Percentiles rank a stretch among this genome's conserved stretches.
Conservation (phyloP, 163 green algal genomes). For the Trebouxiophyceae sp. region DNA sequence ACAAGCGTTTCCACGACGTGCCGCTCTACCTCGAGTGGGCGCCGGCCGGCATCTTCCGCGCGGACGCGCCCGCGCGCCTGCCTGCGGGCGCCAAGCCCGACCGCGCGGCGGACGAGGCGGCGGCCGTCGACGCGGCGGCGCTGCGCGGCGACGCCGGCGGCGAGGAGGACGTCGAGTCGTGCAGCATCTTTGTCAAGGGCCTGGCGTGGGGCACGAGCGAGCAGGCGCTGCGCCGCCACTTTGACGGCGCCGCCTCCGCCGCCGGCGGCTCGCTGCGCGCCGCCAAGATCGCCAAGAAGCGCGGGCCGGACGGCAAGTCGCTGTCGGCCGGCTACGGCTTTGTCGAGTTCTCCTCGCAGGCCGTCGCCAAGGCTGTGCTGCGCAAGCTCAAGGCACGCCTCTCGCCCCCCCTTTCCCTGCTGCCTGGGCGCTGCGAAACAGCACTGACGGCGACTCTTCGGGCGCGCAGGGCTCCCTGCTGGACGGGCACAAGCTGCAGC, state of each 20-base stretch:
- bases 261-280: constrained; percentile 36
- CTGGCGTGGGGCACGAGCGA: constrained; percentile 67
- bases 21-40: constrained; percentile 98
- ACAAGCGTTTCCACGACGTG: constrained; percentile 89
- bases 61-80: background rate
- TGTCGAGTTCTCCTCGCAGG: constrained; percentile 73
- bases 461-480: constrained; percentile 65
- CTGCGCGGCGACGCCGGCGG: constrained; percentile 22
- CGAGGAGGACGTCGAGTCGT: constrained; percentile 34
- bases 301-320: constrained; percentile 38
- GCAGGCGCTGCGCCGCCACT: constrained; percentile 56
- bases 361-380: constrained; percentile 53
- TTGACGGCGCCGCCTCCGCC: constrained; percentile 40
- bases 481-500: constrained; percentile 83
- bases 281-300: constrained; percentile 52
- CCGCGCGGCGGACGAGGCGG: background rate
- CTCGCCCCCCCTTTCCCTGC: too few relatives aligned
- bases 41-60: constrained; percentile 66
- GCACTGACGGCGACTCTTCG: too few relatives aligned
- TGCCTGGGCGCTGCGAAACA: too few relatives aligned
- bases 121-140: background rate
- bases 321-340: constrained; percentile 94
- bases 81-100: background rate
- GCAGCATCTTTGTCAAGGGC: constrained; percentile 94
- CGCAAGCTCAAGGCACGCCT: constrained; percentile 61